Base-by-base conservation (phyloP, 139 green algal genomes). In the Zygnema circumcarinatum region DNA sequence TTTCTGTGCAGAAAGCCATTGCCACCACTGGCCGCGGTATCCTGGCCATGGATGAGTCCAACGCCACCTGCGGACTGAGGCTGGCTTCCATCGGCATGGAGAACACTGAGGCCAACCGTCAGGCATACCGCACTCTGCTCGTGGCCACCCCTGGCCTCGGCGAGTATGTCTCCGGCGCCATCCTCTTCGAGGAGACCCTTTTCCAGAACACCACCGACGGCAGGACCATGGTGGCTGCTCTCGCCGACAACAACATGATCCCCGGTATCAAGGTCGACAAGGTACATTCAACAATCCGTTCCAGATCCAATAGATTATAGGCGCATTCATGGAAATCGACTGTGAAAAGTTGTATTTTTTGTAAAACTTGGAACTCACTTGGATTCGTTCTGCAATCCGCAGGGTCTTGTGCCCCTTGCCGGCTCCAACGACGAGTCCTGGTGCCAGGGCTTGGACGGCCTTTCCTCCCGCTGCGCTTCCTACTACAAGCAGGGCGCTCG, bases 151-250 rank as follows among this genome's bases (percentile, higher is more conserved):
- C 96, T n/a, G 88, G 95, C 69, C 91, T 99, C 42, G 96, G 97
- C 42, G 89, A 99, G 91, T 98, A 98, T 93, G 96, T 99, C 89
- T 93, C 79, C 33, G 94, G 95, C 25, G 92, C 92, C 79, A 99
- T 99, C 93, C 95, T 99, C 88, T 99, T 99, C 93, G 97, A 99
- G 95, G 97, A 99, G 95, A 99, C 97, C 73, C 96, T 99, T 75
- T 99, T 96, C 95, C 97, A 99, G 95, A 94, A 91, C 87, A 94
- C 90, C 92, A 92, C 81, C 76, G 89, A 92, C 53, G 96, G 96
- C 92, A 95, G 94, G 90, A 92, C 92, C 54, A 96, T 99, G 87
- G 94, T 97, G 32, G 95, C 97, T 78, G 91, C 92, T 76, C 90
- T 99, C 85, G 96, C 95, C 39, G 93, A 95, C 82, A 91, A 96